These are phyloP conservation scores for Xylariaceae sp. DNA, from an alignment of 2,329 filamentous ascomycete genomes.

Conservation along the genomic window DNA sequence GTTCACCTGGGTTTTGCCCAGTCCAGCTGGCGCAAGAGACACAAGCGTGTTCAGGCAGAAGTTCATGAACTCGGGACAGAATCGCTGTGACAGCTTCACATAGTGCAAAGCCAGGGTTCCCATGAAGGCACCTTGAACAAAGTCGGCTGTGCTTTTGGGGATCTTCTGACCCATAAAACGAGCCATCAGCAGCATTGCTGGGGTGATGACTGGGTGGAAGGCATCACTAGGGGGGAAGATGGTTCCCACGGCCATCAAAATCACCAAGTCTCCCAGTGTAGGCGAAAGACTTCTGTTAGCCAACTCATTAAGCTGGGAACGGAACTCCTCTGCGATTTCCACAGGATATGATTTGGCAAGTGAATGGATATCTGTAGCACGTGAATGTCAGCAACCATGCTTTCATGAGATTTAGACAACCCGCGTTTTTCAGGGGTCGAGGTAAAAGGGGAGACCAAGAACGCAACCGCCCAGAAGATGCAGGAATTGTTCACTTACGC, in stretches of 20 bases:
- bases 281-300: slow-evolving; percentile 46
- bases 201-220: slow-evolving; percentile 92
- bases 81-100: slow-evolving; percentile 76
- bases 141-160: slow-evolving; percentile 59
- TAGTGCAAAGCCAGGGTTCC: slow-evolving; percentile 75
- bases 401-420: neutral
- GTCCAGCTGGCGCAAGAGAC: slow-evolving; percentile 55
- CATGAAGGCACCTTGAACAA: slow-evolving; percentile 72
- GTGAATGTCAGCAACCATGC: slow-evolving; percentile 1
- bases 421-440: neutral
- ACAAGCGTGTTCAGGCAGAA: slow-evolving; percentile 72
- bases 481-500: slow-evolving; percentile 41
- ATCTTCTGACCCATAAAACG: slow-evolving; percentile 77
- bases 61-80: slow-evolving; percentile 81
- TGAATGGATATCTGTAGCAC: slow-evolving; percentile 54
- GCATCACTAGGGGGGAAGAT: slow-evolving; percentile 96
- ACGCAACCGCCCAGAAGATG: neutral
- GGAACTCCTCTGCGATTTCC: slow-evolving; percentile 71
- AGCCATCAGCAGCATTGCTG: slow-evolving; percentile 77
- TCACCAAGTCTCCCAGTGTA: slow-evolving; percentile 65
- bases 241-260: slow-evolving; percentile 76
- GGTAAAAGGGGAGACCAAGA: neutral
- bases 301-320: slow-evolving; percentile 62
- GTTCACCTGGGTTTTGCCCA: slow-evolving; percentile 41
- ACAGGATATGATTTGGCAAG: slow-evolving; percentile 79